Conservation (phyloP, 2,329 filamentous ascomycete genomes). For the Colletotrichum salicis region DNA sequence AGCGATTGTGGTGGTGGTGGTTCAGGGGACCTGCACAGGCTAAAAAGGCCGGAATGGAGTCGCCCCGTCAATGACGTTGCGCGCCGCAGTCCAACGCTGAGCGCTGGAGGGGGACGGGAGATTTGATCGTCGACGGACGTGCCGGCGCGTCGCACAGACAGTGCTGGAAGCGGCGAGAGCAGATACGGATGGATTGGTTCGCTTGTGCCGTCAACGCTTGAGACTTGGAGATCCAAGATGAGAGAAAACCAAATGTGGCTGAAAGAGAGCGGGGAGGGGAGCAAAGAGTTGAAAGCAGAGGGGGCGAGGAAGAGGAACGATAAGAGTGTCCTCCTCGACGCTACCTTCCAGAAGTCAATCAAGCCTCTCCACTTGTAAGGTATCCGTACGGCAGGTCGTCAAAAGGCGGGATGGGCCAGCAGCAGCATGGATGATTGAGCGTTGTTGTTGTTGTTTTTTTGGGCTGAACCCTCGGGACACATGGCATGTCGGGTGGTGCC, state of each 20-base stretch:
- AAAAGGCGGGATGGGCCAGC: constrained; percentile 6
- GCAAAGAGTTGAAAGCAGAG: background rate
- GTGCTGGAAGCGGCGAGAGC: constrained; percentile 11
- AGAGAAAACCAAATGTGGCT: background rate
- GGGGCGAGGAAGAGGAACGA: background rate
- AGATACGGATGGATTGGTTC: background rate
- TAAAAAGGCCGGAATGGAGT: constrained; percentile 32
- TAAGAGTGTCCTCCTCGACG: background rate
- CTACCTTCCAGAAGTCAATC: too few relatives aligned
- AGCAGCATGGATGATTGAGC: background rate
- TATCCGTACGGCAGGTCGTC: background rate
- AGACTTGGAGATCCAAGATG: background rate
- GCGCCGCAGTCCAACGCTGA: constrained; percentile 9
- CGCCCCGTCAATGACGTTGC: constrained; percentile 35
- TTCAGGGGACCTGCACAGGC: constrained; percentile 28
- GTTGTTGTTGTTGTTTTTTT: constrained; percentile 19
- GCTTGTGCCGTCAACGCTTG: background rate
- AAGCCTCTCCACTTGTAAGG: too few relatives aligned
- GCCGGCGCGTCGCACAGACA: constrained; percentile 23
- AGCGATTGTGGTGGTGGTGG: background rate
- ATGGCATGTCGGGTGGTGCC: constrained; percentile 24
- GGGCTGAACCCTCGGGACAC: constrained; percentile 21
- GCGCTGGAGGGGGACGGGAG: constrained; percentile 1
- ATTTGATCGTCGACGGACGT: constrained; percentile 28
- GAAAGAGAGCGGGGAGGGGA: background rate